Percentiles rank a stretch among this genome's conserved stretches.
Evolutionary conservation across 2,329 filamentous ascomycete genomes (phyloP).

Genomic region (Amesomyces nigricolor): DNA sequence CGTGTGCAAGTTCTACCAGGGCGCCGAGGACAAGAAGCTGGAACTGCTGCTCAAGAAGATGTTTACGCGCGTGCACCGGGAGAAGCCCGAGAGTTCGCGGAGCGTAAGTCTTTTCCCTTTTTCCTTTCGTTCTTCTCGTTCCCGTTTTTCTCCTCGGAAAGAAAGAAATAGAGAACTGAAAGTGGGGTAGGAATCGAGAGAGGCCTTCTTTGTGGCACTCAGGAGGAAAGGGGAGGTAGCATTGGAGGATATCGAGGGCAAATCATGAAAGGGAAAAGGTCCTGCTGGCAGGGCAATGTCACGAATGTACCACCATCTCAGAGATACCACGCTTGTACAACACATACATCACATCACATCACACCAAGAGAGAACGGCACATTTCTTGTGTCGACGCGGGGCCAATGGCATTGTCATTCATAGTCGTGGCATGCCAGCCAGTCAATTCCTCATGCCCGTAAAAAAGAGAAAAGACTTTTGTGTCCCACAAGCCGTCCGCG

Average conservation of each 20-base stretch:
- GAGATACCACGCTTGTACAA: neutral
- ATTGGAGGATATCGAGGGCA: constrained; percentile 22
- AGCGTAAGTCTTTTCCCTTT: constrained; percentile 51
- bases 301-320: neutral
- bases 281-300: neutral
- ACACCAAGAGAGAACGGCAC: neutral
- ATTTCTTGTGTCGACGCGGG: neutral
- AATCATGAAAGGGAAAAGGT: neutral
- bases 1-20: constrained; percentile 97
- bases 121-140: neutral
- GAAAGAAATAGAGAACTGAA: neutral
- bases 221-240: constrained; percentile 51
- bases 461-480: constrained; percentile 23
- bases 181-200: constrained; percentile 60
- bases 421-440: constrained; percentile 13
- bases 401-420: constrained; percentile 19
- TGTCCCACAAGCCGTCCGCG: constrained; percentile 19
- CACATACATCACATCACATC: neutral
- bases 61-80: constrained; percentile 73
- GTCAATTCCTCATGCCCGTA: constrained; percentile 20
- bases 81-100: constrained; percentile 89
- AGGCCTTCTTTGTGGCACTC: constrained; percentile 80
- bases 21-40: constrained; percentile 73
- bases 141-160: neutral
- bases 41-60: constrained; percentile 68